These are phyloP conservation scores for Carex parvula DNA, from an alignment of 176 grass and related monocot genomes.

Conservation along the genomic window DNA sequence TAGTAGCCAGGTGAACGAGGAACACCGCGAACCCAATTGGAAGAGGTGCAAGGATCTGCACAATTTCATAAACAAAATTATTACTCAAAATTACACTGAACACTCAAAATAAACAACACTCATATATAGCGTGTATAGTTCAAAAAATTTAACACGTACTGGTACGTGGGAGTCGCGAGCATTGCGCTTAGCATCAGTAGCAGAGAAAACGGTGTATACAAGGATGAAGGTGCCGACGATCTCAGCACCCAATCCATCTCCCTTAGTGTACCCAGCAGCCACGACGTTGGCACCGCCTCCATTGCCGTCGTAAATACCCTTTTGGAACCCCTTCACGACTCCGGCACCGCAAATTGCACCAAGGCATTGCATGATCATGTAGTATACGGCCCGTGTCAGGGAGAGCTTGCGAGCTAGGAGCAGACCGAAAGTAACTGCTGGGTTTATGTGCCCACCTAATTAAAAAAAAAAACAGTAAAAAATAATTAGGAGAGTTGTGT, in stretches of 20 bases:
- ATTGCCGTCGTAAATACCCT: slow-evolving; percentile 34
- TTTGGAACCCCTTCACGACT: slow-evolving; percentile 49
- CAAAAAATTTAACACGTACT: slow-evolving; percentile 24
- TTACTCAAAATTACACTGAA: neutral
- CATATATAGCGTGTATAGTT: neutral
- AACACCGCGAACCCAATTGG: slow-evolving; percentile 52
- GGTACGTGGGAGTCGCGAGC: slow-evolving; percentile 52
- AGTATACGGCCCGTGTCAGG: slow-evolving; percentile 38
- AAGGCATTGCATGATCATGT: slow-evolving; percentile 61
- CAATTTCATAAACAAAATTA: slow-evolving; percentile 17
- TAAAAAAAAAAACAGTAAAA: neutral
- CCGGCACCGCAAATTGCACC: slow-evolving; percentile 54
- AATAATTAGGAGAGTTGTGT: neutral
- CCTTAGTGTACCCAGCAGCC: slow-evolving; percentile 42
- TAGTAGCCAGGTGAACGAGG: slow-evolving; percentile 50
- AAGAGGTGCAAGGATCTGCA: slow-evolving; percentile 47
- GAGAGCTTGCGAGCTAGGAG: slow-evolving; percentile 49
- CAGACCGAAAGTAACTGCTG: slow-evolving; percentile 48
- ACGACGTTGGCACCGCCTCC: slow-evolving; percentile 46
- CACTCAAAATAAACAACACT: neutral
- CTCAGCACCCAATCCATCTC: slow-evolving; percentile 50
- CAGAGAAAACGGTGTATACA: slow-evolving; percentile 50
- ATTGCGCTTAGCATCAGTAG: slow-evolving; percentile 46
- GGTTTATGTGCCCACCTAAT: slow-evolving; percentile 54
- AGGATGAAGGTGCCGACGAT: slow-evolving; percentile 55